Conservation (phyloP, 495 filamentous ascomycete genomes). For the Cetradonia linearis region DNA sequence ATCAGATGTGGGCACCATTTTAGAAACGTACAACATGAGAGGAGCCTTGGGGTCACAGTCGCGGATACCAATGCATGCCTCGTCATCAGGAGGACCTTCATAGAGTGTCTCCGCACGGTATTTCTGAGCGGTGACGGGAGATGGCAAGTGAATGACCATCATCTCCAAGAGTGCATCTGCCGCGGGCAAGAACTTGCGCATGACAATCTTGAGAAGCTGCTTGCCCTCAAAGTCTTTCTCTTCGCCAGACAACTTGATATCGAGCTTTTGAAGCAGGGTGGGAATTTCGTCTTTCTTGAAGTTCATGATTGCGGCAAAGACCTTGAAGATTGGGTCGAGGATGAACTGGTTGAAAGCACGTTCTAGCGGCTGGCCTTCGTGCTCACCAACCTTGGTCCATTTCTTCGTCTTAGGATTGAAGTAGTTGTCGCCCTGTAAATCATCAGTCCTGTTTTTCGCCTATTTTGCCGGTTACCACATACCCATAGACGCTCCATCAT, state of each 20-base stretch:
- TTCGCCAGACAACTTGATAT: slow-evolving; percentile 74
- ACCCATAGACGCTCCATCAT: slow-evolving; percentile 99
- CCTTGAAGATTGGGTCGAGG: slow-evolving; percentile 97
- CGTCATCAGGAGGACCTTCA: slow-evolving; percentile 90
- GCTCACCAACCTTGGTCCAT: slow-evolving; percentile 77
- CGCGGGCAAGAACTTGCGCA: slow-evolving; percentile 96
- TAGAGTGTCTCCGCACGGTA: slow-evolving; percentile 99
- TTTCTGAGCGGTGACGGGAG: slow-evolving; percentile 88
- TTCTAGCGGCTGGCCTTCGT: slow-evolving; percentile 82
- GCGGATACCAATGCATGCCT: slow-evolving; percentile 86
- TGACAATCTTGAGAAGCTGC: slow-evolving; percentile 89
- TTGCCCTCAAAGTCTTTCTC: slow-evolving; percentile 96
- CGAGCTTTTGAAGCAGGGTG: slow-evolving; percentile 77
- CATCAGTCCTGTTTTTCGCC: slow-evolving; percentile 21
- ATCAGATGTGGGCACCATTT: slow-evolving; percentile 99
- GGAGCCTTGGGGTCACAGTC: slow-evolving; percentile 96
- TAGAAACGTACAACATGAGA: slow-evolving; percentile 99
- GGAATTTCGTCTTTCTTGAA: slow-evolving; percentile 92
- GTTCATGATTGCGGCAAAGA: slow-evolving; percentile 93
- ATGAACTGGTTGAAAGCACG: slow-evolving; percentile 99
- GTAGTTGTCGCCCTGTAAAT: slow-evolving; percentile 80
- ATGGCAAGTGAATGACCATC: slow-evolving; percentile 99
- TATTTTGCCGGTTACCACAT: slow-evolving; percentile 27
- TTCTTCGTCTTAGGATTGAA: slow-evolving; percentile 99
- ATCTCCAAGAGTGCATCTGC: slow-evolving; percentile 98